phyloP scores from a whole-genome alignment of 1,139 yeast genomes.

The Kodamaea anthophila region DNA sequence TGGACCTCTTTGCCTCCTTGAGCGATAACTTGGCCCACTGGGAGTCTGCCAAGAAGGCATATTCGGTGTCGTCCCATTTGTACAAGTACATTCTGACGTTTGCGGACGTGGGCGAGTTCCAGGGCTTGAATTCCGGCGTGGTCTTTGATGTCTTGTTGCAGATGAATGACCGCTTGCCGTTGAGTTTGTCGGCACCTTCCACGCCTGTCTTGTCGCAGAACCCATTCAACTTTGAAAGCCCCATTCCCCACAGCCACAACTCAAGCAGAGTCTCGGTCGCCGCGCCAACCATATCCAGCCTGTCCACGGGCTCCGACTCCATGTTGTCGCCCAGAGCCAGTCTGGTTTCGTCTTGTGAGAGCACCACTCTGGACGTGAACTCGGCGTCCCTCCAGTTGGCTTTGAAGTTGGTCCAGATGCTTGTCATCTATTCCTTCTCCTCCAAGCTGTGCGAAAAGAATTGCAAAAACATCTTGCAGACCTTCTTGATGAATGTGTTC shows the following conservation, averaged over 20 bases:
- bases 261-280: not conserved
- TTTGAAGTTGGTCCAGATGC: conserved; percentile 28
- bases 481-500: conserved; percentile 31
- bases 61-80: conserved; percentile 11
- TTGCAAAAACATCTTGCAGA: conserved; percentile 26
- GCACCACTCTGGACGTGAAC: conserved; percentile 9
- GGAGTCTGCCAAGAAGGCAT: conserved; percentile 16
- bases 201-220: conserved; percentile 31
- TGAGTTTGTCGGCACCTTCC: conserved; percentile 41
- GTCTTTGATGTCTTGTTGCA: conserved; percentile 34
- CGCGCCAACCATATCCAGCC: conserved; percentile 5
- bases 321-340: conserved; percentile 1
- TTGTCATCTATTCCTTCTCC: conserved; percentile 35
- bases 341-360: conserved; percentile 3
- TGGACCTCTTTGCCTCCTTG: conserved; percentile 18
- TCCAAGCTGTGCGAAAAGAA: conserved; percentile 27
- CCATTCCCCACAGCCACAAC: conserved; percentile 1
- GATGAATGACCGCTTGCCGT: conserved; percentile 37
- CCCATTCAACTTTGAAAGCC: conserved; percentile 8
- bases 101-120: conserved; percentile 27
- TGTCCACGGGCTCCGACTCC: too few species aligned
- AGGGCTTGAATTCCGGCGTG: conserved; percentile 22
- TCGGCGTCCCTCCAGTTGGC: conserved; percentile 27
- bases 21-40: conserved; percentile 25
- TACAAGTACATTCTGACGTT: conserved; percentile 21